Evolutionary conservation across 495 filamentous ascomycete species (phyloP).

Genomic region (Clavariopsis aquatica): DNA sequence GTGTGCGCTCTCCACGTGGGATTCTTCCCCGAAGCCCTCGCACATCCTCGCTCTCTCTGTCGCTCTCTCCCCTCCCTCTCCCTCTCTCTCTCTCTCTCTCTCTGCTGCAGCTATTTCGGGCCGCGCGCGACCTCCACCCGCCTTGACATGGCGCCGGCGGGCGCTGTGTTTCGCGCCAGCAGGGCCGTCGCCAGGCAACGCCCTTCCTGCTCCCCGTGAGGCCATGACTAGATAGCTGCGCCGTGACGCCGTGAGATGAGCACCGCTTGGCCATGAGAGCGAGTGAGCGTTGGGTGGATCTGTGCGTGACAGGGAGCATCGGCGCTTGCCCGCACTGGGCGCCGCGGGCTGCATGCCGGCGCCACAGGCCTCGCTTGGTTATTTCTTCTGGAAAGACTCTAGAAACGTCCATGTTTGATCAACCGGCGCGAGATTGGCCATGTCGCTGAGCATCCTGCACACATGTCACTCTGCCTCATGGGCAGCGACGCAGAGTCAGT

Average conservation of each 20-base stretch:
- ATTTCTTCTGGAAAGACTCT: constrained; percentile 38
- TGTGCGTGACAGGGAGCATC: constrained; percentile 10
- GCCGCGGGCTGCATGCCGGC: not conserved
- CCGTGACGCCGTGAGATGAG: not conserved
- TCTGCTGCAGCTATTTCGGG: not conserved
- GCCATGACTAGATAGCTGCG: constrained; percentile 8
- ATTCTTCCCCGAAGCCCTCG: constrained; percentile 13
- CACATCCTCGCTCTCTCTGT: constrained; percentile 3
- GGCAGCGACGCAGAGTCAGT: constrained; percentile 16
- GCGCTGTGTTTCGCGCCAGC: constrained; percentile 1
- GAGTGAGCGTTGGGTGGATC: constrained; percentile 18
- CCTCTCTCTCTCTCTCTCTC: constrained; percentile 8
- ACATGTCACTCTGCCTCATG: constrained; percentile 16
- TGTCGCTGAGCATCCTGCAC: constrained; percentile 3
- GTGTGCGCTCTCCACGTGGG: constrained; percentile 36
- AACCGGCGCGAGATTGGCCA: constrained; percentile 16
- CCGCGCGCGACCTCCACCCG: not conserved
- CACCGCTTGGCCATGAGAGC: not conserved
- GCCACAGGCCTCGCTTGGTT: constrained; percentile 35
- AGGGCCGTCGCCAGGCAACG: constrained; percentile 8
- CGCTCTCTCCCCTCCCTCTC: constrained; percentile 7
- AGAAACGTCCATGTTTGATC: constrained; percentile 39
- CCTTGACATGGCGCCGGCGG: not conserved
- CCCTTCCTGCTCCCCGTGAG: constrained; percentile 12
- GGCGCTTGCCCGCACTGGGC: constrained; percentile 18